Conservation (phyloP, 495 filamentous ascomycete genomes). For the Copromyces sp. region DNA sequence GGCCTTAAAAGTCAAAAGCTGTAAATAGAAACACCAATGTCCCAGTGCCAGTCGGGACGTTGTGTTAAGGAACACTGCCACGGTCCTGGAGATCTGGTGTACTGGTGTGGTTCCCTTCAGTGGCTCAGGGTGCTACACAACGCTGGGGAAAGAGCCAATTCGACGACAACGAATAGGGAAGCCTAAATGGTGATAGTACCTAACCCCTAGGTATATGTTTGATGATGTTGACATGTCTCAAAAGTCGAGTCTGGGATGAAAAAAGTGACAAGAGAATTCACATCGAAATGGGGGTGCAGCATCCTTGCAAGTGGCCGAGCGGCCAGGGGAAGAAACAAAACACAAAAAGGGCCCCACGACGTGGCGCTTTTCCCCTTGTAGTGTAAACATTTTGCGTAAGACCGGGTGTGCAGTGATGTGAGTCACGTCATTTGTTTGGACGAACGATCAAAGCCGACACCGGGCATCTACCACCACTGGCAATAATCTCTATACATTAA, state of each 20-base stretch:
- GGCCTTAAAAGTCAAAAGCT: background rate
- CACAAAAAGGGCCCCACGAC: slow-evolving; percentile 8
- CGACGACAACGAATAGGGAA: background rate
- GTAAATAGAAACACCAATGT: background rate
- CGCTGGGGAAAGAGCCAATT: background rate
- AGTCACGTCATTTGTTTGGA: slow-evolving; percentile 11
- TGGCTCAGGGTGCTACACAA: background rate
- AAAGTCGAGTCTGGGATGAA: background rate
- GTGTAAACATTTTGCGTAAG: slow-evolving; percentile 14
- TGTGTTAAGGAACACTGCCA: background rate
- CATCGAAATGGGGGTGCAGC: background rate
- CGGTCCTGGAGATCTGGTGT: background rate
- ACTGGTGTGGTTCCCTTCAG: background rate
- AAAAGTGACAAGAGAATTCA: background rate
- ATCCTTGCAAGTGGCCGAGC: background rate
- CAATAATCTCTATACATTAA: background rate
- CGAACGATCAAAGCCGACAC: slow-evolving; percentile 7
- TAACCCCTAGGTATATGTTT: background rate
- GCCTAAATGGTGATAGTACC: background rate
- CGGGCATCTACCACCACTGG: background rate
- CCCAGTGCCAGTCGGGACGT: background rate
- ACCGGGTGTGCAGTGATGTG: background rate
- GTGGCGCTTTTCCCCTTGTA: slow-evolving; percentile 4
- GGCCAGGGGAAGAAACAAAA: background rate
- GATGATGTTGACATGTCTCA: background rate